phyloP scores from a whole-genome alignment of 768 basidiomycete species.

The Pleurotus eryngii region DNA sequence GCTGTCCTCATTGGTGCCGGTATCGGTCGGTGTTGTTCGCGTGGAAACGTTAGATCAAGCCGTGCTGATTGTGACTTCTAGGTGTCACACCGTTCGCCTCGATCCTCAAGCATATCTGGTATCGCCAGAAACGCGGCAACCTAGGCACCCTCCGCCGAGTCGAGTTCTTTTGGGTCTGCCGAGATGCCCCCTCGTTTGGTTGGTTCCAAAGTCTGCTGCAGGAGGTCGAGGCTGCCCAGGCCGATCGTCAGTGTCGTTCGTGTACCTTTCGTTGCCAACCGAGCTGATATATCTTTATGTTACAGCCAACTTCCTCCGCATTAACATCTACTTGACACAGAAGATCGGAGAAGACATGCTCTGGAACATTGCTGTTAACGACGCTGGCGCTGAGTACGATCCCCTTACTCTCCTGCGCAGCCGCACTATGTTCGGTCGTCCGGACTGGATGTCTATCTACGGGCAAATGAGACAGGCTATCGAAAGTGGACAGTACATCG shows the following conservation, averaged over 20 bases:
- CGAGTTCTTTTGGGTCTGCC: conserved; percentile 93
- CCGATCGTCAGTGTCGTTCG: conserved; percentile 62
- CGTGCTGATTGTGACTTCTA: conserved; percentile 20
- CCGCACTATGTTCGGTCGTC: conserved; percentile 89
- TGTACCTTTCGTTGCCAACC: neutral
- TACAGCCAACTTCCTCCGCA: conserved; percentile 85
- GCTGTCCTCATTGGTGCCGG: conserved; percentile 92
- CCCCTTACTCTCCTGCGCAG: conserved; percentile 86
- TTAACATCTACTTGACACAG: conserved; percentile 88
- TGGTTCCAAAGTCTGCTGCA: conserved; percentile 93
- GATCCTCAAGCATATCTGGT: conserved; percentile 96
- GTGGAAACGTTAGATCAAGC: neutral
- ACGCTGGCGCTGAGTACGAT: conserved; percentile 81
- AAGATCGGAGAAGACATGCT: conserved; percentile 84
- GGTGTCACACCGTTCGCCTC: conserved; percentile 94
- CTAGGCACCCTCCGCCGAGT: conserved; percentile 82
- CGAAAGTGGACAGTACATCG: conserved; percentile 77
- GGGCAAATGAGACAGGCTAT: conserved; percentile 71
- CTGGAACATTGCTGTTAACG: conserved; percentile 89
- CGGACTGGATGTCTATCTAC: conserved; percentile 86
- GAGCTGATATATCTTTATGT: conserved; percentile 13
- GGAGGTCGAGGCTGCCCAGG: conserved; percentile 85
- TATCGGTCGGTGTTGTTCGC: conserved; percentile 57
- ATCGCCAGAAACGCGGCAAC: conserved; percentile 75
- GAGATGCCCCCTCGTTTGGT: conserved; percentile 94